Evolutionary conservation across 2,329 filamentous ascomycete species (phyloP), one percentile per base, ranked within the genome.

Genomic region (Pezicula radicicola): DNA sequence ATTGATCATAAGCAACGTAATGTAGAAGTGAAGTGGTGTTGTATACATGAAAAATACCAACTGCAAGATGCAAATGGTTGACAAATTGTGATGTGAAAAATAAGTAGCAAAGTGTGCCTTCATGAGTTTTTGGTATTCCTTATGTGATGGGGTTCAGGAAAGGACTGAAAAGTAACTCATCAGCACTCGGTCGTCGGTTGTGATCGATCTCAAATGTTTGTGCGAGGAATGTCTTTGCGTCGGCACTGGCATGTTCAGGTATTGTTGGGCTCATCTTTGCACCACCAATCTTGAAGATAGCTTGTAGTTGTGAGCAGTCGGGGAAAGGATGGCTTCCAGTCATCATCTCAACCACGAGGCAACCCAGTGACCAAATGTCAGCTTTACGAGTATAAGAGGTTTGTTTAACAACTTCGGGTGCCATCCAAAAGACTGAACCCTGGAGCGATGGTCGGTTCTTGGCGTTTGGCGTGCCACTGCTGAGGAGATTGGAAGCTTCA

Each of bases 401-500:
- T 72, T 97, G 94, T 65, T 94, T 94, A 56, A 99, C 94, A 18
- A 99, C 94, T 74, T 99, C 94, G 8, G 94, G 94, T 1, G 94
- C 94, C 94, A 99, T 99, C 94, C 94, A 99, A 75, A 97, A 99
- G 48, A 99, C 94, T 25, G 91, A 97, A 13, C 94, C 94, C 70
- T 99, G 94, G 3, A 99, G 81, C 1, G 93, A 97, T 3, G 85
- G 84, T 5, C 84, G 77, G 64, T 88, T 78, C 68, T 84, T 85
- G 70, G 80, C 84, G 70, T 84, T 85, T 65, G 79, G 81, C 65
- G 76, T 86, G 62, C 78, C 86, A 39, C 51, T 45, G 65, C 70
- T 84, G 44, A 96, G 83, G 42, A 97, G 83, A 54, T 92, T 94
- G 52, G 90, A 87, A 13, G 91, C 91, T 71, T 97, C 93, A 39